Evolutionary conservation across 352 stramenopile species (phyloP), one percentile per base, ranked within the genome.

Genomic region (Phytophthora fragariae): DNA sequence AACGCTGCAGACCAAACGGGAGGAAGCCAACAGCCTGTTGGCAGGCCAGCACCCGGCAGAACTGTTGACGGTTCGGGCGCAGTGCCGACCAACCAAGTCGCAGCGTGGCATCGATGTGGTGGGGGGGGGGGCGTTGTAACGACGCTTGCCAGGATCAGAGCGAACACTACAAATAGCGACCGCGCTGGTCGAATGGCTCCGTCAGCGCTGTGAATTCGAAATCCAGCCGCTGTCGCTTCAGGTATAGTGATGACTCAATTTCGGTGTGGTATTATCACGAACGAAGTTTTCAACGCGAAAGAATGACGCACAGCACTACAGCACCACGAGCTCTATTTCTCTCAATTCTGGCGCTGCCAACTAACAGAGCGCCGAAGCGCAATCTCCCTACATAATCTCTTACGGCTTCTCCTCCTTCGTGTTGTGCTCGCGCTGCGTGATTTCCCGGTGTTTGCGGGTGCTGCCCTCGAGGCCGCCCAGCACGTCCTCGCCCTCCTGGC

Each of bases 381-480:
- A 41, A 14, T 72, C 9, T 59, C 44, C 52, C 49, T 19, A 35
- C 10, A 9, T 15, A 57, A 41, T 15, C 33, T 68, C 47, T 52
- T 10, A 69, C n/a, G 27, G 50, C 56, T 74, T 57, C 11, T 71
- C 50, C 31, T 72, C 39, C 31, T 52, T 15, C 10, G 55, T 29
- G 2, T 66, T 65, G 21, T 66, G 54, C 17, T 78, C 57, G 10
- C 72, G 72, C 50, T 78, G 55, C 5, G 60, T 35, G 44, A 78
- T 78, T 15, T 78, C 72, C 54, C 67, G 39, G 46, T 78, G 72
- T 50, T 75, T 75, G 31, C 63, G 63, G 2, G 72, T 78, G 41
- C 72, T 78, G 24, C 72, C 72, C 31, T 78, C 72, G 19, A 78
- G 66, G 14, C 72, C 72, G 14, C 66, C 57, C 24, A 75, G 46